Conservation (phyloP, 192 early-diverging fungal genomes). For the Phycomyces nitens region DNA sequence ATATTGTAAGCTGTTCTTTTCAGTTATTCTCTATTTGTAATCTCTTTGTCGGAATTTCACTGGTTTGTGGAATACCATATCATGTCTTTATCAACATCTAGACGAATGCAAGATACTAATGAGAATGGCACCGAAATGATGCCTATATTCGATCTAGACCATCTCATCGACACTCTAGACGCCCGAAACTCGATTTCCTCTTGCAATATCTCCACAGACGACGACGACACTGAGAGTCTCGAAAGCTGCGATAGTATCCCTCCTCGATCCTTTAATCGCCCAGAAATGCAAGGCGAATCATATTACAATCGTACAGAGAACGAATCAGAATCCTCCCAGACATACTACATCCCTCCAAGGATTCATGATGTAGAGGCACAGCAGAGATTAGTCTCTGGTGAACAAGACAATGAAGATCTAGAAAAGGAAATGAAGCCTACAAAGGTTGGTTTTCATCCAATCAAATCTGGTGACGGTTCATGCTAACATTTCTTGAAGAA, state of each 20-base stretch:
- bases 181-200: not conserved
- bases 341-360: not conserved
- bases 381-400: not conserved
- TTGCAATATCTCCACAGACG: not conserved
- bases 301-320: too few species aligned
- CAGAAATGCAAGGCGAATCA: not conserved
- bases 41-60: not conserved
- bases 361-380: not conserved
- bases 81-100: not conserved
- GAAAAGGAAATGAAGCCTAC: too few species aligned
- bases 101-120: not conserved
- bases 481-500: too few species aligned
- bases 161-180: not conserved
- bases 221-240: not conserved
- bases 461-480: too few species aligned
- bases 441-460: too few species aligned
- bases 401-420: not conserved
- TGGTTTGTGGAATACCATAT: not conserved
- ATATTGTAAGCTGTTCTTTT: too few species aligned
- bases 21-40: too few species aligned
- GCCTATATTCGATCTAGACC: not conserved
- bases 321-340: not conserved
- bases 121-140: conserved; percentile 1
- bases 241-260: not conserved
- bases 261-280: not conserved